A percentile compares a stretch with the other conserved stretches of the same genome.
phyloP scores from a whole-genome alignment of 306 rosid species.

The Delonix regia region DNA sequence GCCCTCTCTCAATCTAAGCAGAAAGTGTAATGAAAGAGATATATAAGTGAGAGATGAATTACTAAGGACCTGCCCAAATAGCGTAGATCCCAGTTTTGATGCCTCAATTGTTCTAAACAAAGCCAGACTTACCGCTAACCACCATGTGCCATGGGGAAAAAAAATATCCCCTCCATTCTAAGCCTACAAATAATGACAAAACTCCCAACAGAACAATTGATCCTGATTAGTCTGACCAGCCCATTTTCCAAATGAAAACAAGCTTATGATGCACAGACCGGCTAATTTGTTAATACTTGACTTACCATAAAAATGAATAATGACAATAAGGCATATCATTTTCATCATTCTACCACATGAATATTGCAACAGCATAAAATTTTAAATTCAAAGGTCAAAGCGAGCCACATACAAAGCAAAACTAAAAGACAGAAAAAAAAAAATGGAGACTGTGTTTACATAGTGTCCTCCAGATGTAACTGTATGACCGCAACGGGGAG shows the following conservation, averaged over 20 bases:
- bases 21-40: no score
- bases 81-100: no score
- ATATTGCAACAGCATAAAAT: neutral
- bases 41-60: no score
- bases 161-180: no score
- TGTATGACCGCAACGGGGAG: constrained; percentile 93
- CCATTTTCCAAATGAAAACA: neutral
- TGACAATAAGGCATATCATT: constrained; percentile 10
- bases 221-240: constrained; percentile 16
- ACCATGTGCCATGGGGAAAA: no score
- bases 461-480: constrained; percentile 84
- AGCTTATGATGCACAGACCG: neutral
- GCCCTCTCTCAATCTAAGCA: no score
- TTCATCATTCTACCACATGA: constrained; percentile 15
- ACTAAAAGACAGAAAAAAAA: constrained; percentile 26
- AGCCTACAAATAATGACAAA: neutral
- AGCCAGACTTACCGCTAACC: no score
- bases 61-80: no score
- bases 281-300: neutral
- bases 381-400: constrained; percentile 26
- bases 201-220: neutral
- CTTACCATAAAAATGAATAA: no score
- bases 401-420: constrained; percentile 13
- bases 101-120: no score
- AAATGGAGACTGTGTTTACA: constrained; percentile 53